Base-by-base conservation (phyloP, 345 rosid genomes). In the Melaleuca alternifolia region DNA sequence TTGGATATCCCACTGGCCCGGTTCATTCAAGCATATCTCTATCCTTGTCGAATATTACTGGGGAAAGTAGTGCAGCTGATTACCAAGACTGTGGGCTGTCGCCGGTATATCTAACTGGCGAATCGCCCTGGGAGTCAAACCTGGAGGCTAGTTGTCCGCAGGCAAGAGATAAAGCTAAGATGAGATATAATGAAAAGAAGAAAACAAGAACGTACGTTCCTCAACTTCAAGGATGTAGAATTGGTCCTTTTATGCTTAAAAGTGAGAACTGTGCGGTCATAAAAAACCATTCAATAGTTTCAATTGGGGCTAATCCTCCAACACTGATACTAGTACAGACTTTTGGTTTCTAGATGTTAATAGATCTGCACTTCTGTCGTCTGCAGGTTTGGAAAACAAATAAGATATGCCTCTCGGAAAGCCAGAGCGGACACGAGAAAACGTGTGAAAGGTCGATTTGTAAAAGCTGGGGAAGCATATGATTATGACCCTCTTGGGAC, bases 391-490 rank as follows among this genome's bases (percentile, higher is more conserved):
- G 95, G 95, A 11, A 96, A 97, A 83, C 97, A 97, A 88, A 97
- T 97, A 90, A 91, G 97, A 88, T 97, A 97, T 85, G 97, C 95
- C 62, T 94, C 98, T 23, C 94, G 98, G 4, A 96, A 96, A 92
- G 98, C 96, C 62, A 95, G 99, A 89, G 99, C 99, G 50, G 98
- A 97, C 85, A 94, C 96, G 14, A 95, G 99, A 89, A 97, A 94
- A 87, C 91, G 98, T 20, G 99, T 94, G 86, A 97, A 97, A 89
- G 99, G 98, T 48, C 92, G 98, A 91, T 97, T 97, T 89, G 98
- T 97, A 86, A 96, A 97, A 92, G 95, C 97, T 10, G 97, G 98
- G 21, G 99, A 97, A 88, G 90, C 89, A 21, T 93, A 94, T 88
- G 99, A 95, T 79, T 92, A 92, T 88, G 97, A 95, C 61, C 98